Evolutionary conservation across 306 rosid species (phyloP), one percentile per base, ranked within the genome.

Genomic region (Dalbergia oliveri): DNA sequence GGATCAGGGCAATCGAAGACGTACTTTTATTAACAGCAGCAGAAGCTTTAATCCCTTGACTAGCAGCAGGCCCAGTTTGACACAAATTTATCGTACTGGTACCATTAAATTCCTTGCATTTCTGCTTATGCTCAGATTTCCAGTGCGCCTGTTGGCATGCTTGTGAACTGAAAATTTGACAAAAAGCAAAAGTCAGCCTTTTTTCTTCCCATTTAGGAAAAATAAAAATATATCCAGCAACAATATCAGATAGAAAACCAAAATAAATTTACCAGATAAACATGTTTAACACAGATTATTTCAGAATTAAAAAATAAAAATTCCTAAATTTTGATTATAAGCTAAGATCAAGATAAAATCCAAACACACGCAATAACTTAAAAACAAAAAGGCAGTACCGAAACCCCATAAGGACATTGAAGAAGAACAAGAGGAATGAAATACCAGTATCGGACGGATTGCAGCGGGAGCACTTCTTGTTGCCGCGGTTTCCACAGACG

Each of bases 401-500:
- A 56, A n/a, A 56, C 26, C 11, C 54, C 57, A 50, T 5, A 50
- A 50, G 5, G 7, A 50, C 14, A 50, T 13, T 13, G 16, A 12
- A 50, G 8, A 12, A 12, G 18, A 50, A 15, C 18, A 33, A 6
- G 3, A 34, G 5, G 23, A 21, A 69, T 14, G 5, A 18, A 31
- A 69, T 54, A 88, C 97, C 98, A 93, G 81, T 93, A 93, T 68
- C 86, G 88, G n/a, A 90, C 88, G 50, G 90, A 85, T 79, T 93
- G 85, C 98, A 93, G 66, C 94, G 89, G 0, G 98, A 89, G 72
- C 98, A 93, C 82, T 82, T 84, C 81, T 88, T 90, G 47, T 71
- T 34, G 50, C 71, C 87, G 63, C 45, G 33, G 6, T 77, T 78
- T 71, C 78, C 86, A 62, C 98, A 93, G 16, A 88, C 85, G 72